Evolutionary conservation across 108 stramenopile genomes (phyloP), one percentile per base, ranked within the genome.

Genomic region (Cyclostephanos invisitatus): DNA sequence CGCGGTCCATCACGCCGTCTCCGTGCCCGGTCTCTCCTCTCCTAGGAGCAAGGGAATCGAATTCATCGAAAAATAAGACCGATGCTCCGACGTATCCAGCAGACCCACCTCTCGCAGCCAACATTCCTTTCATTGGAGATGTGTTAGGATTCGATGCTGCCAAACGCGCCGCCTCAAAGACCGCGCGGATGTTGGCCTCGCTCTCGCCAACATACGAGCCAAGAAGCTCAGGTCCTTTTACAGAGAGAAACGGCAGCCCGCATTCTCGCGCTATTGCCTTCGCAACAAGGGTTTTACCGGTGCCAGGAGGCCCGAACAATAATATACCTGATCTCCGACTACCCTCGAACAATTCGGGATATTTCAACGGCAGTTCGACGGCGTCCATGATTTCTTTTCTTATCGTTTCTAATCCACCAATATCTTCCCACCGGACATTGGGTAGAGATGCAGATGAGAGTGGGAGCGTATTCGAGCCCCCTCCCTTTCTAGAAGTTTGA

Each of bases 231-330:
- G 93, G 91, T 0, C 98, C 98, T 75, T 97, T 98, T 72, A 98
- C 87, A 1, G 93, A 93, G 53, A 99, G 72, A 70, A 99, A 99
- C 7, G 96, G 95, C 21, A 99, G 66, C 0, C 92, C 89, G 74
- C 98, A 99, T 82, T 99, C 98, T 25, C 92, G 87, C 25, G 99
- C 99, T 6, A 99, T 98, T 1, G 98, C 98, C 70, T 98, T 99
- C 56, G 99, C 99, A 18, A 99, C 97, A 62, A 99, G 84, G 14
- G 99, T 99, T 85, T 99, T 85, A 51, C 92, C 96, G 54, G 89
- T 95, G 7, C 96, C 85, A 0, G 93, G 93, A 0, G 93, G 90
- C 7, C 89, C 94, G 70, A 93, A 90, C 18, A 93, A 69, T 18
- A 98, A 72, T 48, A 99, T 95, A 3, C 99, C 99, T 7, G 96